Percentiles rank a stretch among this genome's conserved stretches.
These are phyloP conservation scores for Erysimum pusillum DNA, from an alignment of 441 rosid species.

Conservation along the genomic window DNA sequence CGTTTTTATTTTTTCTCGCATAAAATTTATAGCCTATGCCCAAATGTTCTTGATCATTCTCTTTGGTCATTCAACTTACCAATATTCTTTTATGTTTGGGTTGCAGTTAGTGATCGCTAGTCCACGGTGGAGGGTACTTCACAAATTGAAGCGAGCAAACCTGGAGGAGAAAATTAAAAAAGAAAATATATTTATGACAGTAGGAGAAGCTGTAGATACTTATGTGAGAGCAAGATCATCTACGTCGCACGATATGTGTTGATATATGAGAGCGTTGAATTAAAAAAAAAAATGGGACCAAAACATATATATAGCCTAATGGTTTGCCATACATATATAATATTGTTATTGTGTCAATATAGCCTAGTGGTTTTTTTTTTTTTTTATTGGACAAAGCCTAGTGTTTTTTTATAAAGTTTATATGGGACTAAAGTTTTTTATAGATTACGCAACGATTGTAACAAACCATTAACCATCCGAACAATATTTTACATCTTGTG, in stretches of 20 bases:
- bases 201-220: conserved; percentile 69
- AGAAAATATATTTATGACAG: conserved; percentile 67
- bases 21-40: background rate
- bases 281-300: background rate
- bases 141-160: conserved; percentile 71
- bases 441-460: background rate
- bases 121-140: conserved; percentile 83
- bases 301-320: background rate
- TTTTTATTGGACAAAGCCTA: too few relatives aligned
- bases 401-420: background rate
- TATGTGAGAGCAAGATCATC: conserved; percentile 28
- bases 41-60: conserved; percentile 6
- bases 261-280: conserved; percentile 10
- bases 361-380: too few relatives aligned
- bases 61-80: background rate
- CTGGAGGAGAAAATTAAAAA: conserved; percentile 59
- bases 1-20: background rate
- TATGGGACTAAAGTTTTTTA: background rate
- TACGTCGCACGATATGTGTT: conserved; percentile 39
- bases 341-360: background rate
- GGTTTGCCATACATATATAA: background rate
- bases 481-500: too few relatives aligned
- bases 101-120: conserved; percentile 69
- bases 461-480: background rate
- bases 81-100: background rate